Conservation (phyloP, 1,284 basidiomycete species). For the Cystobasidium slooffiae region DNA sequence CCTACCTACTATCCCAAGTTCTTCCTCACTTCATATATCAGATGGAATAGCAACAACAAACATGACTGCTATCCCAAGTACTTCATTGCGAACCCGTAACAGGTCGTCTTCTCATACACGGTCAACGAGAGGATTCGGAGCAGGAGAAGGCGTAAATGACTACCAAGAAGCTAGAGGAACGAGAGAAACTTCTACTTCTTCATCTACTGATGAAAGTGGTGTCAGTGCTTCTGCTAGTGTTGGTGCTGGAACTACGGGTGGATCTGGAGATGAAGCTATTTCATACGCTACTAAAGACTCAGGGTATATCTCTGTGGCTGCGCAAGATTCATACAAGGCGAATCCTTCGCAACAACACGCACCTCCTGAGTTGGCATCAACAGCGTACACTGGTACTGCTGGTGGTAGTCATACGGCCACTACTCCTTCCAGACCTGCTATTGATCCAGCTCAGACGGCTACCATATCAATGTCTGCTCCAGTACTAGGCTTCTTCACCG, state of each 20-base stretch:
- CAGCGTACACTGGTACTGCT: not conserved
- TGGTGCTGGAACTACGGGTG: constrained; percentile 1
- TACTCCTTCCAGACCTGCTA: not conserved
- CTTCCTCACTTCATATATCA: constrained; percentile 15
- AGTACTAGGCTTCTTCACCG: constrained; percentile 41
- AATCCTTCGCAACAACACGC: not conserved
- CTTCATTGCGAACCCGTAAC: not conserved
- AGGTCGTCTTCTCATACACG: constrained; percentile 24
- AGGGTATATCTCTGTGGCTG: not conserved
- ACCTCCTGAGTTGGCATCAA: not conserved
- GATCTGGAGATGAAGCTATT: constrained; percentile 12
- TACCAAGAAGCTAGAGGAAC: not conserved
- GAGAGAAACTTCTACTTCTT: constrained; percentile 24
- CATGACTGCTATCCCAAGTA: constrained; percentile 22
- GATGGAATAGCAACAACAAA: constrained; percentile 5
- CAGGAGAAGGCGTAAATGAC: not conserved
- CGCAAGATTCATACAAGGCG: not conserved
- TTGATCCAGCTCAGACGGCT: constrained; percentile 11
- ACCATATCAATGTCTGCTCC: constrained; percentile 37
- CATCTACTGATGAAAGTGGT: constrained; percentile 24
- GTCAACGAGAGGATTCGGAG: constrained; percentile 2
- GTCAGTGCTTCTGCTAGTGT: not conserved
- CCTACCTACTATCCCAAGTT: constrained; percentile 20
- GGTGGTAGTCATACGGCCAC: not conserved
- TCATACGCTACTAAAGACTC: constrained; percentile 22